phyloP scores from a whole-genome alignment of 2,329 filamentous ascomycete species.

The Cordyceps tenuipes region DNA sequence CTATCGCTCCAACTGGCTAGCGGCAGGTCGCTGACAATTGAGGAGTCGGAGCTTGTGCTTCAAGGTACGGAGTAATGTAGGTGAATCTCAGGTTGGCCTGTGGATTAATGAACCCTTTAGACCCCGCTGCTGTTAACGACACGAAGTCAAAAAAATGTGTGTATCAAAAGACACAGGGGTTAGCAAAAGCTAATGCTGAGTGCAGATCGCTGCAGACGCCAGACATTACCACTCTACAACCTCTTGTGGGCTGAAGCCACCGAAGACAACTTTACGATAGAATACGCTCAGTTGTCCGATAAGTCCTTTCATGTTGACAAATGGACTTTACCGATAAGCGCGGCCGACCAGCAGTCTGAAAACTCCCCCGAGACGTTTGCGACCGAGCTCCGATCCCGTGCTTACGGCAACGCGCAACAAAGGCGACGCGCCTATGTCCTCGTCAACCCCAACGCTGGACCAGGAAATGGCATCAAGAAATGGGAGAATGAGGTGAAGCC shows the following conservation, averaged over 20 bases:
- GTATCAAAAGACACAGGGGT: background rate
- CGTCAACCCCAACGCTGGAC: constrained; percentile 85
- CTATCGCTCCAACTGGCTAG: background rate
- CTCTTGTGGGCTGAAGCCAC: constrained; percentile 70
- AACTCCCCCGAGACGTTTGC: constrained; percentile 53
- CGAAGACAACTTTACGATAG: constrained; percentile 55
- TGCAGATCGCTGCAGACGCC: constrained; percentile 19
- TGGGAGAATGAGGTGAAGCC: constrained; percentile 73
- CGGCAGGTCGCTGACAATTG: constrained; percentile 2
- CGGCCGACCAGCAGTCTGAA: constrained; percentile 15
- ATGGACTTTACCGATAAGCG: constrained; percentile 43
- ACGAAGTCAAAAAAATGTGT: background rate
- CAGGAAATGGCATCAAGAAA: constrained; percentile 63
- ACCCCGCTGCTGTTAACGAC: background rate
- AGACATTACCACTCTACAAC: constrained; percentile 66
- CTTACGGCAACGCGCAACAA: constrained; percentile 61
- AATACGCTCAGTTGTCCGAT: constrained; percentile 56
- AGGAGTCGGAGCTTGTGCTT: background rate
- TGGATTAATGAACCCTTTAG: background rate
- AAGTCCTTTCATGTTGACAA: constrained; percentile 54
- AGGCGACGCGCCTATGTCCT: constrained; percentile 78
- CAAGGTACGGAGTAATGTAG: background rate
- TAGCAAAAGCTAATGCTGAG: background rate
- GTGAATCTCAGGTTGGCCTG: background rate
- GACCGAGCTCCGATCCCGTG: constrained; percentile 53